A percentile compares a stretch with the other conserved stretches of the same genome.
These are phyloP conservation scores for Zizania palustris DNA, from an alignment of 202 grass and related monocot genomes.

Conservation along the genomic window DNA sequence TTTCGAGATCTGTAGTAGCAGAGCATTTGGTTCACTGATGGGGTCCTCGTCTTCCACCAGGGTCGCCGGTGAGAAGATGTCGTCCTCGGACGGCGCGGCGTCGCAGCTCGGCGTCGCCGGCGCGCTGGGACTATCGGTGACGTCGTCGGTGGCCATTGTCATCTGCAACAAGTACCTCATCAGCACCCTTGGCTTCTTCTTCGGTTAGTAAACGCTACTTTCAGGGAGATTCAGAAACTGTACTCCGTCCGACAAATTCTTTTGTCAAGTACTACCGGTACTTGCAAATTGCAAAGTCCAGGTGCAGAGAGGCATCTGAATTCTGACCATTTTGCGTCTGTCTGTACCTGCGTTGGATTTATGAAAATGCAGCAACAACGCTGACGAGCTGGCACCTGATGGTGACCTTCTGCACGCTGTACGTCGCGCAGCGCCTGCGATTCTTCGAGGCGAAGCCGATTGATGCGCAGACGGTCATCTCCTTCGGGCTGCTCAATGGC, in stretches of 20 bases:
- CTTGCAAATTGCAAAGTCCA: not conserved
- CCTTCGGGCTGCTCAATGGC: slow-evolving; percentile 84
- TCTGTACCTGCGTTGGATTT: not conserved
- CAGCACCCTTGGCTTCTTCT: slow-evolving; percentile 82
- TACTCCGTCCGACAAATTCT: slow-evolving; percentile 3
- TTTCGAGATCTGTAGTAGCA: not conserved
- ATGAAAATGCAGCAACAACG: slow-evolving; percentile 64
- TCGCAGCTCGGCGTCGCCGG: slow-evolving; percentile 64
- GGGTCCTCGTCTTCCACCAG: slow-evolving; percentile 30
- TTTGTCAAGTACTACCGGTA: not conserved
- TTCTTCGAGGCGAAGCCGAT: slow-evolving; percentile 91
- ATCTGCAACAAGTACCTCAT: slow-evolving; percentile 99
- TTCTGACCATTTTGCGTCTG: slow-evolving; percentile 6
- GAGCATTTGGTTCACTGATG: slow-evolving; percentile 3
- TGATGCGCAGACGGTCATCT: slow-evolving; percentile 64
- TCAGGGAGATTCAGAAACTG: slow-evolving; percentile 21
- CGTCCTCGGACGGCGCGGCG: slow-evolving; percentile 32
- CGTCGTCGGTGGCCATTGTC: slow-evolving; percentile 91
- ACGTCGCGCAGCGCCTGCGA: slow-evolving; percentile 68
- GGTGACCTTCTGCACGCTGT: slow-evolving; percentile 90
- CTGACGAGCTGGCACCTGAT: slow-evolving; percentile 96
- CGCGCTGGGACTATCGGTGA: slow-evolving; percentile 73
- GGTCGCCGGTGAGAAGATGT: slow-evolving; percentile 46
- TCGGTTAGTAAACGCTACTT: slow-evolving; percentile 51
- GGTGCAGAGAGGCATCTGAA: not conserved